A percentile compares a stretch with the other conserved stretches of the same genome.
phyloP scores from a whole-genome alignment of 768 basidiomycete genomes.

The Fomitopsis serialis region DNA sequence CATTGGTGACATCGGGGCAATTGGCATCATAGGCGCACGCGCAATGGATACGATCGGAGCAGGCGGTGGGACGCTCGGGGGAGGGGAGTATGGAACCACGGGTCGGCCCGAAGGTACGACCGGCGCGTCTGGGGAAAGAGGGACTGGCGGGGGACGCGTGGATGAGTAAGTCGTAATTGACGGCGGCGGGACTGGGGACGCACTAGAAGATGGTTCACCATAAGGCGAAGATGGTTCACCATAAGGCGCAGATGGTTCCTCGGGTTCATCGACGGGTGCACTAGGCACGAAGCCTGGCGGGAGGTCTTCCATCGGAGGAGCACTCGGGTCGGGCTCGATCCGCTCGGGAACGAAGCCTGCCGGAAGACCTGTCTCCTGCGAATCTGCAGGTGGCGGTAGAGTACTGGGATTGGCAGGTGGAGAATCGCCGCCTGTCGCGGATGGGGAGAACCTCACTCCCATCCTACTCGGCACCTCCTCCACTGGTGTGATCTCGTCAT shows the following conservation, averaged over 20 bases:
- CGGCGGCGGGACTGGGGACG: conserved; percentile 10
- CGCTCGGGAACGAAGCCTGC: background rate
- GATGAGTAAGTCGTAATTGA: conserved; percentile 6
- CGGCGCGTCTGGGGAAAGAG: background rate
- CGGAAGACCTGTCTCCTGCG: conserved; percentile 2
- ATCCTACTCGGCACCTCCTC: conserved; percentile 18
- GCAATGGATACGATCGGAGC: conserved; percentile 1
- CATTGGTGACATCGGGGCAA: too few relatives aligned
- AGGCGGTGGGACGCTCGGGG: conserved; percentile 7
- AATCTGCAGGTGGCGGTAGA: conserved; percentile 10
- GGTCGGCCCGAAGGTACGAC: background rate
- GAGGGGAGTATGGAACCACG: background rate
- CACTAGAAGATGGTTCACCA: too few relatives aligned
- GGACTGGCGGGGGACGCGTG: conserved; percentile 14
- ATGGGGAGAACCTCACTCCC: conserved; percentile 44
- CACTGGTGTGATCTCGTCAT: conserved; percentile 14
- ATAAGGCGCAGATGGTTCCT: background rate
- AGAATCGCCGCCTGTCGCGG: conserved; percentile 30
- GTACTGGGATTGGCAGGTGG: background rate
- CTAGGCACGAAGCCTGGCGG: conserved; percentile 24
- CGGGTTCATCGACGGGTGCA: background rate
- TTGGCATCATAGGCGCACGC: background rate
- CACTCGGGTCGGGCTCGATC: background rate
- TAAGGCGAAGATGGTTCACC: too few relatives aligned
- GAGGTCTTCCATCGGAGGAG: conserved; percentile 10